Evolutionary conservation across 2,329 filamentous ascomycete genomes (phyloP).

Genomic region (Diaporthe citriasiana): DNA sequence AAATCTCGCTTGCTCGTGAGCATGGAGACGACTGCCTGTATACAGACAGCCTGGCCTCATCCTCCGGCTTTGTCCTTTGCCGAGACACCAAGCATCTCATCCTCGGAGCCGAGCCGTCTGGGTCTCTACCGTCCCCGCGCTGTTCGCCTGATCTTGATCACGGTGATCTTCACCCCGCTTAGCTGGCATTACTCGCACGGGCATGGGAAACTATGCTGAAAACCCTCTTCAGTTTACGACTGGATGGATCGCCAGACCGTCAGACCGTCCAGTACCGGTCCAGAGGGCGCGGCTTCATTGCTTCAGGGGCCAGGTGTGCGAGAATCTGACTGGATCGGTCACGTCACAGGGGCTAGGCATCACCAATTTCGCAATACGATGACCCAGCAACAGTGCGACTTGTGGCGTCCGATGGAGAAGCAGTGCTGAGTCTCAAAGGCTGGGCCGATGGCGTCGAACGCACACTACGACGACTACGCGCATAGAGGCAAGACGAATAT

Average conservation of each 20-base stretch:
- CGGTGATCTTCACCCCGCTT: slow-evolving; percentile 1
- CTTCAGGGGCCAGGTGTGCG: not conserved
- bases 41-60: slow-evolving; percentile 19
- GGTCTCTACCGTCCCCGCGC: not conserved
- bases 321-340: slow-evolving; percentile 7
- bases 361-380: slow-evolving; percentile 24
- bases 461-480: slow-evolving; percentile 2
- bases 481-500: slow-evolving; percentile 29
- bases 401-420: slow-evolving; percentile 16
- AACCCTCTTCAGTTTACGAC: not conserved
- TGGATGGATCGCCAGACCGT: slow-evolving; percentile 12
- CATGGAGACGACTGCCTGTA: not conserved
- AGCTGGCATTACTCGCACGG: slow-evolving; percentile 16
- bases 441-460: slow-evolving; percentile 1
- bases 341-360: slow-evolving; percentile 19
- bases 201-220: not conserved
- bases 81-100: slow-evolving; percentile 5
- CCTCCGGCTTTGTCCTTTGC: not conserved
- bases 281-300: not conserved
- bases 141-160: slow-evolving; percentile 23
- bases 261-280: slow-evolving; percentile 13
- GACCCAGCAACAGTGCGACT: slow-evolving; percentile 4
- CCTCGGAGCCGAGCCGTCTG: not conserved
- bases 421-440: not conserved
- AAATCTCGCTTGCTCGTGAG: slow-evolving; percentile 18